Evolutionary conservation across 805 yeast genomes (phyloP).

Genomic region (Candida stauntonica): DNA sequence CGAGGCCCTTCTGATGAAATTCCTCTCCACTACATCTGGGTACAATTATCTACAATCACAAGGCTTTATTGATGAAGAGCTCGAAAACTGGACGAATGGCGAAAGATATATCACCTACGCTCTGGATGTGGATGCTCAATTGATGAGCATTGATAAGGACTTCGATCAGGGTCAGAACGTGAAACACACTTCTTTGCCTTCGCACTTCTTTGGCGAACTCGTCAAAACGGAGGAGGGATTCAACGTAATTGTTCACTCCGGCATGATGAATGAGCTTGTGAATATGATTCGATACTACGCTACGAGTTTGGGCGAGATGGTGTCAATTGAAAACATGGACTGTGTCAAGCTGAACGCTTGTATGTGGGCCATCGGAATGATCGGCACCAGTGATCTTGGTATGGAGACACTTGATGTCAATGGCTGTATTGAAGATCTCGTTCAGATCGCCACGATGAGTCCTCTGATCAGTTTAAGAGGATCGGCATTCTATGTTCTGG

Average conservation of each 20-base stretch:
- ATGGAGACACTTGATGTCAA: constrained; percentile 52
- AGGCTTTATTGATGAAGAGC: constrained; percentile 59
- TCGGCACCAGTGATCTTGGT: constrained; percentile 71
- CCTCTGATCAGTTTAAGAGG: constrained; percentile 62
- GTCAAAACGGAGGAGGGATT: constrained; percentile 81
- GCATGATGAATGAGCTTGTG: constrained; percentile 39
- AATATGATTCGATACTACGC: constrained; percentile 33
- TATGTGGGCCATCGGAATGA: constrained; percentile 83
- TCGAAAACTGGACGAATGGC: constrained; percentile 59
- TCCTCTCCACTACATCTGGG: constrained; percentile 65
- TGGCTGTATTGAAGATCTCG: constrained; percentile 49
- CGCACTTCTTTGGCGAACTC: constrained; percentile 76
- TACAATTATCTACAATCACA: constrained; percentile 56
- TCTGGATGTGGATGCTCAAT: constrained; percentile 39
- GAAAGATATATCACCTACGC: constrained; percentile 44
- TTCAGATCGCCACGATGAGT: constrained; percentile 43
- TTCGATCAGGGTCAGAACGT: constrained; percentile 7
- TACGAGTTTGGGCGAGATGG: constrained; percentile 18
- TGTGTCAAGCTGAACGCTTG: constrained; percentile 58
- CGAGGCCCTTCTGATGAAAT: constrained; percentile 54
- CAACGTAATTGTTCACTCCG: constrained; percentile 48
- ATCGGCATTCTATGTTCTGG: constrained; percentile 72
- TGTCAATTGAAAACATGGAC: constrained; percentile 28
- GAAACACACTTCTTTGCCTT: constrained; percentile 35
- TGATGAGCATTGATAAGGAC: constrained; percentile 25